phyloP scores from a whole-genome alignment of 768 basidiomycete genomes.

The Lactifluus hygrophoroides region DNA sequence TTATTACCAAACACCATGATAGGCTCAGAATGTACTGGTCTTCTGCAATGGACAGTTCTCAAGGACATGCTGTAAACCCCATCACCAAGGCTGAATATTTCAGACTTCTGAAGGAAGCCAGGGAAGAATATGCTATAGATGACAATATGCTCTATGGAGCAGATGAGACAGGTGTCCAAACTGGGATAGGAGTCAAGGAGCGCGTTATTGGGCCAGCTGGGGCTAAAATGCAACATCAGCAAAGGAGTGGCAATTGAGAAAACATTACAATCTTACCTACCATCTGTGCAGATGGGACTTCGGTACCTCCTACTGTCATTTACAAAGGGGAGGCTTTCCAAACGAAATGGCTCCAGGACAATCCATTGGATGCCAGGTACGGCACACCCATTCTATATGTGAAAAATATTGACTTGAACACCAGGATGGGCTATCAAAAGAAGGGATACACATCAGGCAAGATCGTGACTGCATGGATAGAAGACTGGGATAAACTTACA shows the following conservation, averaged over 20 bases:
- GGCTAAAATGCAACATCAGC: constrained; percentile 28
- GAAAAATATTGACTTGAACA: too few relatives aligned
- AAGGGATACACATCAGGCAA: constrained; percentile 15
- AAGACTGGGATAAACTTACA: constrained; percentile 35
- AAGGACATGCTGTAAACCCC: constrained; percentile 32
- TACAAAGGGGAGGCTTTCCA: constrained; percentile 33
- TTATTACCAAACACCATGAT: constrained; percentile 25
- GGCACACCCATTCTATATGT: too few relatives aligned
- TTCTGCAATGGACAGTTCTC: constrained; percentile 28
- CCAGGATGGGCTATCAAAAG: constrained; percentile 31
- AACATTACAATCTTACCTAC: constrained; percentile 36
- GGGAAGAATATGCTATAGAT: constrained; percentile 18
- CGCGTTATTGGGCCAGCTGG: constrained; percentile 26
- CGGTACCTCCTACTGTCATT: constrained; percentile 32
- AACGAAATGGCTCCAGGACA: constrained; percentile 33
- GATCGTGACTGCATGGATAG: constrained; percentile 32
- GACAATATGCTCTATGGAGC: constrained; percentile 27
- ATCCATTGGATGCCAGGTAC: constrained; percentile 34
- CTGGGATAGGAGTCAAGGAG: constrained; percentile 23
- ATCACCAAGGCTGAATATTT: constrained; percentile 30
- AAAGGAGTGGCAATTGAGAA: constrained; percentile 27
- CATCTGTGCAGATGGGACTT: constrained; percentile 37
- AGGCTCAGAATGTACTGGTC: constrained; percentile 27
- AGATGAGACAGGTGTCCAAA: constrained; percentile 31
- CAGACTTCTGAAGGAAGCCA: constrained; percentile 25